Evolutionary conservation across 129 eudicot species (phyloP).

Genomic region (Lonicera japonica): DNA sequence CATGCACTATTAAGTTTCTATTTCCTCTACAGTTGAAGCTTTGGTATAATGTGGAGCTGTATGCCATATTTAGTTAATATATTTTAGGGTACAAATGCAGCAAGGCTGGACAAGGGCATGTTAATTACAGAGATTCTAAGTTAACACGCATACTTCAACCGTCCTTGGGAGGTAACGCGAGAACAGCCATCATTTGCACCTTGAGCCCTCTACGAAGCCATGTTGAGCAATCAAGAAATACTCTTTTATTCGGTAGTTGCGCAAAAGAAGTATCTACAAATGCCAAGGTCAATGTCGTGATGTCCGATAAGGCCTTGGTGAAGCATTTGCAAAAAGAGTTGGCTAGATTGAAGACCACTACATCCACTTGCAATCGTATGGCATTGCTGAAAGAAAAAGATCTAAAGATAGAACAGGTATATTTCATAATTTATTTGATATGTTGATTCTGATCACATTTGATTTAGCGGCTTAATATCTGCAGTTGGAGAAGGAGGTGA

Average conservation of each 20-base stretch:
- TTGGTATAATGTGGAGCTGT: no score
- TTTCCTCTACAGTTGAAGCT: background rate
- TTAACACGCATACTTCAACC: slow-evolving; percentile 96
- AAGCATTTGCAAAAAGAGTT: slow-evolving; percentile 94
- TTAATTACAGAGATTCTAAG: slow-evolving; percentile 95
- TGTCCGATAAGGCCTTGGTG: slow-evolving; percentile 98
- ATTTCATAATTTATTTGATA: background rate
- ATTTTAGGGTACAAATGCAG: no score
- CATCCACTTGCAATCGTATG: slow-evolving; percentile 49
- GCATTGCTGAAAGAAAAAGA: slow-evolving; percentile 78
- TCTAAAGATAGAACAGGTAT: slow-evolving; percentile 87
- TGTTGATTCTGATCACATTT: no score
- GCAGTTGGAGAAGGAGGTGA: slow-evolving; percentile 94
- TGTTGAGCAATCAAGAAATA: slow-evolving; percentile 91
- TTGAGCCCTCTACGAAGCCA: slow-evolving; percentile 97
- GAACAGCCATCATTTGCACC: slow-evolving; percentile 93
- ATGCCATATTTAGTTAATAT: no score
- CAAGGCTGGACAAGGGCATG: slow-evolving; percentile 93
- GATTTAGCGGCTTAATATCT: slow-evolving; percentile 14
- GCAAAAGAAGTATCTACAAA: slow-evolving; percentile 94
- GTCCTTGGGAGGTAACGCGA: slow-evolving; percentile 96
- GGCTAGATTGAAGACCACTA: slow-evolving; percentile 76
- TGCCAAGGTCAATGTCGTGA: slow-evolving; percentile 98
- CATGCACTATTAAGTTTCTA: no score
- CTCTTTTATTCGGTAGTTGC: slow-evolving; percentile 89